Evolutionary conservation across 2,329 filamentous ascomycete species (phyloP).

Genomic region (Pseudogymnoascus sp.): DNA sequence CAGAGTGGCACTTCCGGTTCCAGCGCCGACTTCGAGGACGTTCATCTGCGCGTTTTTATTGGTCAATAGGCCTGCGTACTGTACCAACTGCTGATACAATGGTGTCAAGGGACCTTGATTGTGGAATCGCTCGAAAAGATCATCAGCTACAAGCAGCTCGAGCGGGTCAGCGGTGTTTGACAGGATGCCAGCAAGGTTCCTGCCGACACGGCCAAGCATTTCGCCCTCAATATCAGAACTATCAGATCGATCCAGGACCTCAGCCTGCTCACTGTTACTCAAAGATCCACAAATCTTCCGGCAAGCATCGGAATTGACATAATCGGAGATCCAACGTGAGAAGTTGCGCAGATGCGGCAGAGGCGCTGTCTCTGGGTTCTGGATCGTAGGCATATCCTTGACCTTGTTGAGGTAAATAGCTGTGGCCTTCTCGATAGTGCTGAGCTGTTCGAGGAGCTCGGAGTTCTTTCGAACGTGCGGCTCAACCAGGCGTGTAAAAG

Average conservation of each 20-base stretch:
- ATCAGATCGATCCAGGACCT: not conserved
- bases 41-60: conserved; percentile 16
- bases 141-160: conserved; percentile 14
- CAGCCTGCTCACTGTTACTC: not conserved
- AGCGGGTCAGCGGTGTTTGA: conserved; percentile 14
- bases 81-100: conserved; percentile 8
- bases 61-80: conserved; percentile 13
- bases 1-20: conserved; percentile 20
- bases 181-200: conserved; percentile 14
- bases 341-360: not conserved
- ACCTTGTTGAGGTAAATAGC: not conserved
- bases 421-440: not conserved
- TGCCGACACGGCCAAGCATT: conserved; percentile 27
- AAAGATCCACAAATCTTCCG: not conserved
- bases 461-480: not conserved
- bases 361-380: not conserved
- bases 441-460: not conserved
- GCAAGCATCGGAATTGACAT: not conserved
- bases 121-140: conserved; percentile 17
- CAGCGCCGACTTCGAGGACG: conserved; percentile 20
- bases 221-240: conserved; percentile 21
- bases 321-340: not conserved
- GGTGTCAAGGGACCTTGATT: not conserved
- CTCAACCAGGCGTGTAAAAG: not conserved
- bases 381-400: not conserved